Percentiles rank a stretch among this genome's conserved stretches.
Conservation (phyloP, 1,284 basidiomycete species). For the Melampsora occidentalis region DNA sequence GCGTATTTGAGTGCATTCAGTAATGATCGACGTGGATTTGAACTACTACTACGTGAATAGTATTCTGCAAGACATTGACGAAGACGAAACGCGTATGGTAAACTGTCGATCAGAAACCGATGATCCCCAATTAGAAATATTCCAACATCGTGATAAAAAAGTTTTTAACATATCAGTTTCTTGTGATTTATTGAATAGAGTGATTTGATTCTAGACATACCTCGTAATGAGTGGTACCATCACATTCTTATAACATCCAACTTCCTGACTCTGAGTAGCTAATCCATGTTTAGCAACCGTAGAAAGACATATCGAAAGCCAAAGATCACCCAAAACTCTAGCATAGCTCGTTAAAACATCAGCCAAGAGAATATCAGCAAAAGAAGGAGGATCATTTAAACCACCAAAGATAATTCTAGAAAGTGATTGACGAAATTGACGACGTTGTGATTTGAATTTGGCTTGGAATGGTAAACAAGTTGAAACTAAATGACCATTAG, state of each 20-base stretch:
- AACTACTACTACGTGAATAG: slow-evolving; percentile 55
- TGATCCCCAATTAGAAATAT: no score
- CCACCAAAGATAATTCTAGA: background rate
- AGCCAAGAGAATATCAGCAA: slow-evolving; percentile 88
- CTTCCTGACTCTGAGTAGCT: background rate
- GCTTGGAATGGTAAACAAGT: background rate
- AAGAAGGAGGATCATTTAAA: slow-evolving; percentile 63
- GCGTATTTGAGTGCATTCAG: slow-evolving; percentile 96
- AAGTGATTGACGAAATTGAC: background rate
- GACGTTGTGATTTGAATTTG: background rate
- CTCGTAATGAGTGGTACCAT: slow-evolving; percentile 29
- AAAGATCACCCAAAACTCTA: slow-evolving; percentile 92
- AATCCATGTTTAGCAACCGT: slow-evolving; percentile 48
- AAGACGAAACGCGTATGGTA: slow-evolving; percentile 86
- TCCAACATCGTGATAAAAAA: slow-evolving; percentile 42
- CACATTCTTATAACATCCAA: slow-evolving; percentile 8
- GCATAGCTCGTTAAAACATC: slow-evolving; percentile 95
- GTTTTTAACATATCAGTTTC: slow-evolving; percentile 4
- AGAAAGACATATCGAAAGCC: slow-evolving; percentile 73
- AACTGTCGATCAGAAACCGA: slow-evolving; percentile 56
- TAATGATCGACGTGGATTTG: slow-evolving; percentile 61
- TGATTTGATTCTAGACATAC: background rate
- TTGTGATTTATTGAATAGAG: background rate
- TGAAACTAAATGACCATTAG: background rate
- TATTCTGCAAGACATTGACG: slow-evolving; percentile 94